These are phyloP conservation scores for Paracorniculantispora psalliotae DNA, from an alignment of 2,329 filamentous ascomycete species.

Conservation along the genomic window DNA sequence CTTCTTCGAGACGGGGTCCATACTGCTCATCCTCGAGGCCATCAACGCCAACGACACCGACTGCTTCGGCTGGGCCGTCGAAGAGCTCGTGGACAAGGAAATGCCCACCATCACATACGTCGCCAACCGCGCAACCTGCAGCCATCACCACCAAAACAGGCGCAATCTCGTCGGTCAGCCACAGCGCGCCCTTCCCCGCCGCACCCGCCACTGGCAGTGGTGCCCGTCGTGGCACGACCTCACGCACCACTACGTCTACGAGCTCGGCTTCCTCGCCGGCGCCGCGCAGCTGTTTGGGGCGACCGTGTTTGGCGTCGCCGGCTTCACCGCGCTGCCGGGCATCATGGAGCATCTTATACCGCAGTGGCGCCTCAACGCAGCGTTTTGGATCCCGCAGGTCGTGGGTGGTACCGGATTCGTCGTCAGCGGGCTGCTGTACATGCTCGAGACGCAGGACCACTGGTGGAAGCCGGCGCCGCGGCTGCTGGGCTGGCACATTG, in stretches of 20 bases:
- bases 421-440: conserved; percentile 53
- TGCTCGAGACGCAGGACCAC: conserved; percentile 59
- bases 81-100: background rate
- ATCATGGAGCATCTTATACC: conserved; percentile 49
- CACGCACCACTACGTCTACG: conserved; percentile 32
- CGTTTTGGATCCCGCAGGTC: conserved; percentile 57
- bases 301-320: conserved; percentile 53
- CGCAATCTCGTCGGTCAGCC: conserved; percentile 1
- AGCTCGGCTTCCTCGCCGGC: conserved; percentile 60
- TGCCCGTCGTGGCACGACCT: conserved; percentile 6
- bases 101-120: background rate
- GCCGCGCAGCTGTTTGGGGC: conserved; percentile 52
- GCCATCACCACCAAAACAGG: conserved; percentile 3
- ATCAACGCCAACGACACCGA: conserved; percentile 3
- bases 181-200: background rate
- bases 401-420: conserved; percentile 60
- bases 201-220: background rate
- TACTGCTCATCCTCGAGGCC: conserved; percentile 9
- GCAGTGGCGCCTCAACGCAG: conserved; percentile 42
- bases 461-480: conserved; percentile 56
- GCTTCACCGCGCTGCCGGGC: conserved; percentile 39
- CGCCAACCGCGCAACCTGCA: background rate
- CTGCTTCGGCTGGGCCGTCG: conserved; percentile 13
- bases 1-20: conserved; percentile 1
- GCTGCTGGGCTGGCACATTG: conserved; percentile 63